phyloP scores from a whole-genome alignment of 192 early-diverging fungal genomes.

The Coemansia sp. region DNA sequence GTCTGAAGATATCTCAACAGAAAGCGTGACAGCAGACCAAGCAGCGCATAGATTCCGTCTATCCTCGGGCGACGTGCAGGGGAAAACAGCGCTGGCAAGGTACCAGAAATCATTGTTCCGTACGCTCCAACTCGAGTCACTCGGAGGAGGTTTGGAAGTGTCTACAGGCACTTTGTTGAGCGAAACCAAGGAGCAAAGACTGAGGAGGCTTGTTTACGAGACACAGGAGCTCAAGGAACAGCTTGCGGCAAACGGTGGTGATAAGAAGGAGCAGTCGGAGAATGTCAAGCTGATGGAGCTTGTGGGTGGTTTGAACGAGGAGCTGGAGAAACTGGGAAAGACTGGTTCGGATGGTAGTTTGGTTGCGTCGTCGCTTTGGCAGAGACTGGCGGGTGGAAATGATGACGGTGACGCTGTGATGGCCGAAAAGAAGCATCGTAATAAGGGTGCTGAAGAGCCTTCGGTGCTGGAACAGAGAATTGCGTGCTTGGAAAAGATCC shows the following conservation, averaged over 20 bases:
- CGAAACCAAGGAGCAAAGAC: slow-evolving; percentile 74
- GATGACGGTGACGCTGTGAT: not conserved
- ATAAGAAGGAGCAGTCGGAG: slow-evolving; percentile 6
- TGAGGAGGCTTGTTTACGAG: slow-evolving; percentile 78
- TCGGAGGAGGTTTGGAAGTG: slow-evolving; percentile 10
- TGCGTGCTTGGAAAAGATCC: slow-evolving; percentile 25
- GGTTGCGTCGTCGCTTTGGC: slow-evolving; percentile 19
- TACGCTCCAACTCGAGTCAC: slow-evolving; percentile 41
- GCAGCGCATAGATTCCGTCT: slow-evolving; percentile 39
- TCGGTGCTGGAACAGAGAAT: slow-evolving; percentile 39
- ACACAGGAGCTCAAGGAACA: slow-evolving; percentile 77
- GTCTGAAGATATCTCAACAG: slow-evolving; percentile 28
- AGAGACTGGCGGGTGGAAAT: slow-evolving; percentile 5
- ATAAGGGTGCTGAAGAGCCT: not conserved
- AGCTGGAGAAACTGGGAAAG: slow-evolving; percentile 29
- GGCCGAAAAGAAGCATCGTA: not conserved
- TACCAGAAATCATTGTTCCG: slow-evolving; percentile 48
- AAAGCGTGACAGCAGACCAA: not conserved
- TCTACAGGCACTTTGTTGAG: slow-evolving; percentile 29
- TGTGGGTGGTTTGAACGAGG: slow-evolving; percentile 29
- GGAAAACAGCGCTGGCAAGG: slow-evolving; percentile 22
- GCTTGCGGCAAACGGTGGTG: slow-evolving; percentile 20
- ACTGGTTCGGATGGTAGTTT: not conserved
- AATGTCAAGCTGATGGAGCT: slow-evolving; percentile 40
- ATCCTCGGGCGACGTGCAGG: slow-evolving; percentile 19